phyloP scores from a whole-genome alignment of 108 stramenopile genomes.

The Nitzschia inconspicua region DNA sequence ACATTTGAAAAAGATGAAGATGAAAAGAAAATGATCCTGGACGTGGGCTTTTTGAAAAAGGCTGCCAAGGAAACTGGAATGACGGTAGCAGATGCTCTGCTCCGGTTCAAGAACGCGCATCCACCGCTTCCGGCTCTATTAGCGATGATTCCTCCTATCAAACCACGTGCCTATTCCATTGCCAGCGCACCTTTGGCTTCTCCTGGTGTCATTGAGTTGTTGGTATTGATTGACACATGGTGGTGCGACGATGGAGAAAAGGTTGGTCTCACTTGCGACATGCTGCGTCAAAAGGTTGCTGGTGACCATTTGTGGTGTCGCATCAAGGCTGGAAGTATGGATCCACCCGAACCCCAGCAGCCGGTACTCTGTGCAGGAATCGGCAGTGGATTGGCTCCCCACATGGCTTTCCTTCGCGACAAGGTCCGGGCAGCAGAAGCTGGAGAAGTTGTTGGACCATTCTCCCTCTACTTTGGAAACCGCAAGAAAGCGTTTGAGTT shows the following conservation, averaged over 20 bases:
- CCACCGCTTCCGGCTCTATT: slow-evolving; percentile 54
- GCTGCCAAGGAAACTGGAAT: slow-evolving; percentile 35
- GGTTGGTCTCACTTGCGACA: slow-evolving; percentile 51
- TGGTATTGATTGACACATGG: slow-evolving; percentile 57
- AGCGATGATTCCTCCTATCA: slow-evolving; percentile 71
- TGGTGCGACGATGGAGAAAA: slow-evolving; percentile 54
- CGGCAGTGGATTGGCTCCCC: slow-evolving; percentile 89
- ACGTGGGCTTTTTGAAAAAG: slow-evolving; percentile 32
- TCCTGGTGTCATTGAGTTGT: slow-evolving; percentile 38
- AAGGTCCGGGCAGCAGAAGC: slow-evolving; percentile 47
- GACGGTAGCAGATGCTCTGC: slow-evolving; percentile 45
- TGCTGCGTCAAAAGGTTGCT: slow-evolving; percentile 41
- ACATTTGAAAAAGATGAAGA: slow-evolving; percentile 51
- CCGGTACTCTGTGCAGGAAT: slow-evolving; percentile 83
- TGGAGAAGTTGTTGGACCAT: slow-evolving; percentile 49
- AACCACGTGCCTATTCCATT: slow-evolving; percentile 88
- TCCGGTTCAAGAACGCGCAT: slow-evolving; percentile 46
- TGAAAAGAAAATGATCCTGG: slow-evolving; percentile 45
- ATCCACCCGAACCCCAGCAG: slow-evolving; percentile 45
- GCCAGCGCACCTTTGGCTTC: slow-evolving; percentile 58
- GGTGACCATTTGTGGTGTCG: slow-evolving; percentile 51
- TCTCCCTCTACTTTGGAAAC: slow-evolving; percentile 90
- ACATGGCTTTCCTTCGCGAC: slow-evolving; percentile 85
- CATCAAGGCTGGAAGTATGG: slow-evolving; percentile 63
- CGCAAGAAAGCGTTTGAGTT: slow-evolving; percentile 68